A percentile compares a stretch with the other conserved stretches of the same genome.
These are phyloP conservation scores for Rhodosporidiobolus sp. DNA, from an alignment of 768 basidiomycete genomes.

Conservation along the genomic window DNA sequence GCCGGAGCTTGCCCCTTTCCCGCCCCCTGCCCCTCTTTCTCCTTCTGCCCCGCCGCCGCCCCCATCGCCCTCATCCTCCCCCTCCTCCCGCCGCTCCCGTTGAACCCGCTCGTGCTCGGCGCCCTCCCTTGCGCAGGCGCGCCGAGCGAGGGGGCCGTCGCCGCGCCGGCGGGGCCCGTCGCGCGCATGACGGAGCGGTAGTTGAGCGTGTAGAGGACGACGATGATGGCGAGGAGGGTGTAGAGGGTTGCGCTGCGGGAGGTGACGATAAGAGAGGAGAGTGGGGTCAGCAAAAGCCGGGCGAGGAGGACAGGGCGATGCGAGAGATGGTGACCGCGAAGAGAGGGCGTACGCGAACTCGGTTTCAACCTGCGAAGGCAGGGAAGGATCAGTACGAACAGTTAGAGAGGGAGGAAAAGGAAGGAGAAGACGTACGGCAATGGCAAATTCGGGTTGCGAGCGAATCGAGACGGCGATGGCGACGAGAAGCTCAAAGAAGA, in stretches of 20 bases:
- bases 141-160: not conserved
- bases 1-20: not conserved
- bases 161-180: not conserved
- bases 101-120: not conserved
- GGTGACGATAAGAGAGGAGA: too few species aligned
- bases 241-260: conserved; percentile 14
- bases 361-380: not conserved
- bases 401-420: too few species aligned
- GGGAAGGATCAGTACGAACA: not conserved
- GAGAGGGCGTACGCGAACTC: not conserved
- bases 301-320: not conserved
- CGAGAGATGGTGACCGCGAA: not conserved
- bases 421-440: not conserved
- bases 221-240: conserved; percentile 13
- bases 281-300: not conserved
- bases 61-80: not conserved
- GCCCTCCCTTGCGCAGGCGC: not conserved
- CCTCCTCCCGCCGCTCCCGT: not conserved
- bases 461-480: conserved; percentile 19
- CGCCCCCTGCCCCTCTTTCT: not conserved
- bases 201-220: conserved; percentile 26
- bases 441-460: not conserved
- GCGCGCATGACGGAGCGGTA: conserved; percentile 1
- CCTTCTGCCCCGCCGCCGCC: not conserved
- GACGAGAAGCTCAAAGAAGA: conserved; percentile 28